Conservation (phyloP, 73 alveolate species). For the Paramecium tetraurelia region DNA sequence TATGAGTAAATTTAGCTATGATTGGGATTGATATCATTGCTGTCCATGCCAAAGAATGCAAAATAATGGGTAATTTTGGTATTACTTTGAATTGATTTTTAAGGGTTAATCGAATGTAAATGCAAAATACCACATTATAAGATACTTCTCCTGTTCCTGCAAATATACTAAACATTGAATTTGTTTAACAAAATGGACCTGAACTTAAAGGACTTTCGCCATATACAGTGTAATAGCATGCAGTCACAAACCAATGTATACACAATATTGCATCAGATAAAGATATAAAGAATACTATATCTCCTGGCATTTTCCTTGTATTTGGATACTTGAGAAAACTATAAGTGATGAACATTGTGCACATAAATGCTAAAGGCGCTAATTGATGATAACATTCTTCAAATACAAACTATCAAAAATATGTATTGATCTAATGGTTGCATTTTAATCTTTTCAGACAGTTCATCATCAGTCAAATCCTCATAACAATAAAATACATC, state of each 20-base stretch:
- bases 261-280: slow-evolving; percentile 47
- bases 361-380: slow-evolving; percentile 60
- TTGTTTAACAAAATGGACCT: slow-evolving; percentile 47
- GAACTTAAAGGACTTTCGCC: not conserved
- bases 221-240: not conserved
- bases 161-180: slow-evolving; percentile 42
- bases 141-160: slow-evolving; percentile 61
- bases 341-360: slow-evolving; percentile 47
- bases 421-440: slow-evolving; percentile 20
- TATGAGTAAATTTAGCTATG: slow-evolving; percentile 12
- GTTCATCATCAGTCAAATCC: not conserved
- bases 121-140: slow-evolving; percentile 48
- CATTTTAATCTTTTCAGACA: not conserved
- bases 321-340: slow-evolving; percentile 50
- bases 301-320: slow-evolving; percentile 60
- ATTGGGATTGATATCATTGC: slow-evolving; percentile 32
- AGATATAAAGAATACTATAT: slow-evolving; percentile 45
- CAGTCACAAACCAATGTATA: slow-evolving; percentile 3
- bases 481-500: not conserved
- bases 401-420: not conserved
- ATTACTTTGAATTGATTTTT: slow-evolving; percentile 12
- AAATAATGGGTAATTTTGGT: not conserved
- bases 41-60: slow-evolving; percentile 48
- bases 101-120: slow-evolving; percentile 7
- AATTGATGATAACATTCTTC: not conserved